Evolutionary conservation across 2,329 filamentous ascomycete species (phyloP), one percentile per base, ranked within the genome.

Genomic region (Paraconiothyrium brasiliense): DNA sequence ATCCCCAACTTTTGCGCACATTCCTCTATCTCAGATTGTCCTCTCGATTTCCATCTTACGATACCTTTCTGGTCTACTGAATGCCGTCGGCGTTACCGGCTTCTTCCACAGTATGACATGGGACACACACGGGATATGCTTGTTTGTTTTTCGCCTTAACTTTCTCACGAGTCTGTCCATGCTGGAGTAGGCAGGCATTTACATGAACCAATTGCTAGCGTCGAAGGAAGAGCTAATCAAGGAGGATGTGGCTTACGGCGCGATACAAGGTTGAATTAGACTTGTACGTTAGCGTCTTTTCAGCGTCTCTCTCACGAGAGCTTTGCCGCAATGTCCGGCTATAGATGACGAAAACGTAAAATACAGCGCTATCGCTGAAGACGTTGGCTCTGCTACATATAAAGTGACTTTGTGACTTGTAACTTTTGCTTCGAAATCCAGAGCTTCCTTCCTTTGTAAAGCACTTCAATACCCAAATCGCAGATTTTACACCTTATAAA

Each of bases 231-330:
- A 22, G 32, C 3, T 27, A 41, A 16, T 8, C 4, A 16, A 16
- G 39, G 14, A 2, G 24, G 20, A 13, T 3, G 20, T 34, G 49
- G 20, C 32, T 52, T 22, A 10, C 20, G 22, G 32, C 54, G 27
- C 34, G 34, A 20, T 24, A 39, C 46, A 43, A 56, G 20, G n/a
- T 27, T 16, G 9, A 37, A 13, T 4, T 56, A 56, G 43, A 56
- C 32, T 48, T 56, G 43, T 56, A 56, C 43, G 41, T 56, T 56
- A 47, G 39, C 27, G 43, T 56, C 22, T 30, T 47, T 37, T 37
- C 20, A 8, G 34, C 30, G n/a, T 47, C 30, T 56, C 54, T 37
- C 27, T 14, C 30, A 30, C 24, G 32, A 37, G 54, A 37, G 32
- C 7, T 20, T n/a, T 24, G 37, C 9, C 39, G 51, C 22, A 14